A percentile compares a stretch with the other conserved stretches of the same genome.
These are phyloP conservation scores for Sporothrix humicola DNA, from an alignment of 2,329 filamentous ascomycete genomes.

Conservation along the genomic window DNA sequence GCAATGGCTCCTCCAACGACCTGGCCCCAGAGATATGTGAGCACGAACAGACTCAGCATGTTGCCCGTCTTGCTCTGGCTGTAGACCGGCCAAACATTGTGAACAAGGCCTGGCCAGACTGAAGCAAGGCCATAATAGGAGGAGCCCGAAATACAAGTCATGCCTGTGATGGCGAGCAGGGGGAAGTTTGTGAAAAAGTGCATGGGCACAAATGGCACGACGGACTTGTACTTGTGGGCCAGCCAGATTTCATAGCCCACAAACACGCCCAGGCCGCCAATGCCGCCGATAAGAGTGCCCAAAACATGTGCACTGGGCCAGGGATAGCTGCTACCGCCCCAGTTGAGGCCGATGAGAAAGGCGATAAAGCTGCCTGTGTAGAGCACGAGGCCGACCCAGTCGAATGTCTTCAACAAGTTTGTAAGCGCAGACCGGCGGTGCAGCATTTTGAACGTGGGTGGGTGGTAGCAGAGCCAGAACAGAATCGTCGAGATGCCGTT, in stretches of 20 bases:
- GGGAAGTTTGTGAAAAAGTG: not conserved
- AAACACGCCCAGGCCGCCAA: not conserved
- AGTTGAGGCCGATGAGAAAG: conserved; percentile 26
- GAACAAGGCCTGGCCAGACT: not conserved
- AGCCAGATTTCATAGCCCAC: not conserved
- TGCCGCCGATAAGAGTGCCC: not conserved
- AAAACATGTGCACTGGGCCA: conserved; percentile 2
- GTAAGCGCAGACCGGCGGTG: not conserved
- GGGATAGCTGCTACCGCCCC: conserved; percentile 26
- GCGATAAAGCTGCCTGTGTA: not conserved
- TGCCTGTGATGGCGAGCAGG: not conserved
- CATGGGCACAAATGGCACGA: not conserved
- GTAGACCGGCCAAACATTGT: not conserved
- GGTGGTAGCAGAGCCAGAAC: conserved; percentile 33
- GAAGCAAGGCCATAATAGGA: not conserved
- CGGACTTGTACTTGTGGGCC: not conserved
- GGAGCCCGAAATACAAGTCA: not conserved
- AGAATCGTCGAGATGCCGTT: conserved; percentile 5
- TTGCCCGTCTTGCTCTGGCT: not conserved
- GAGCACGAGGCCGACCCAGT: conserved; percentile 28
- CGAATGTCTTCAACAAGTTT: conserved; percentile 6
- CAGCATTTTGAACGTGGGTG: conserved; percentile 25
- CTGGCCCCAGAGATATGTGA: not conserved
- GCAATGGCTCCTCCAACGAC: not conserved
- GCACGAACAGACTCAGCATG: not conserved